Base-by-base conservation (phyloP, 805 yeast genomes). In the Candida ponderosae region DNA sequence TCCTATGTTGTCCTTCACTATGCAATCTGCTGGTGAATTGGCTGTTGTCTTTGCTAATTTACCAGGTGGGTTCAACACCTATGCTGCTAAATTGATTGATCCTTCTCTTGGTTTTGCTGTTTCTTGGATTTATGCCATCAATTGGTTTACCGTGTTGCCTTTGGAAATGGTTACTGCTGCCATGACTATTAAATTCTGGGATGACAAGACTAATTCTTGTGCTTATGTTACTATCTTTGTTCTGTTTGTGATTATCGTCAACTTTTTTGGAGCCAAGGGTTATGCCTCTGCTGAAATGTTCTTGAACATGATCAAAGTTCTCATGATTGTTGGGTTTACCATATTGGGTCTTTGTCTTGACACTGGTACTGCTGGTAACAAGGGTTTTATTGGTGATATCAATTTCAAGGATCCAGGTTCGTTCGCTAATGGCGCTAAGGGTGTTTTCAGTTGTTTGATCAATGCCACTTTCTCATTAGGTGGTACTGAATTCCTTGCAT, bases 21-120 rank as follows among this genome's bases (percentile, higher is more conserved):
- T 79, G 46, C 73, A 70, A 40, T 72, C 79, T n/a, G 69, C 76
- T 45, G 84, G 85, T 41, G 87, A 80, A 51, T 48, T 79, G 62
- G 80, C 84, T 1, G 78, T 77, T 36, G 68, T 74, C 14, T 80
- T 74, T 47, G 62, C 74, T 29, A 65, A 67, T 27, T 60, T 79
- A 36, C 64, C 76, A 32, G 86, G 86, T 51, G 81, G 81, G 5
- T 79, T 74, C 54, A 77, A 75, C 41, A 69, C 76, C 31, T 76
- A 74, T 46, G 72, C 79, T n/a, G 44, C 61, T 20, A 62, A 68
- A 41, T 68, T 78, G 42, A 60, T 79, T 21, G 84, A 77, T 46
- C 72, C 70, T 16, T 70, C 79, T 2, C 51, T 74, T 19, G 74
- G 76, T 4, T 79, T 79, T 51, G 74, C 84, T 2, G 68, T 72